Percentiles rank a stretch among this genome's conserved stretches.
Conservation (phyloP, 129 eudicot species). For the Dittrichia graveolens region DNA sequence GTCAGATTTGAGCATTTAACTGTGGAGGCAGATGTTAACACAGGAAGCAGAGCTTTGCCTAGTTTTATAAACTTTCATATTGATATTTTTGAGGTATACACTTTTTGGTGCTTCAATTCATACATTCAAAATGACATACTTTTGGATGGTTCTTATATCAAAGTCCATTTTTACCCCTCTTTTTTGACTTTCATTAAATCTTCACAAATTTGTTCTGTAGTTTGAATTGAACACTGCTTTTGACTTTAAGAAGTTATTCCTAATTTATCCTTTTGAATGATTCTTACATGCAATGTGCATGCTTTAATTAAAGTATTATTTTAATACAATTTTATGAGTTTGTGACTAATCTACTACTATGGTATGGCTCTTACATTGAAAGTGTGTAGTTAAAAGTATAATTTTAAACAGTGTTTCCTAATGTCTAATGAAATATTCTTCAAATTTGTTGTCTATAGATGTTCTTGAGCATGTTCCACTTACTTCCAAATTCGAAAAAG, state of each 20-base stretch:
- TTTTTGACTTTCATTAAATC: too few species aligned
- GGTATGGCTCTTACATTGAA: not conserved
- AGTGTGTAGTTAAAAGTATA: not conserved
- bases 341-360: too few species aligned
- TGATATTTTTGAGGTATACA: conserved; percentile 58
- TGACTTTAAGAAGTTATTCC: not conserved
- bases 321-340: too few species aligned
- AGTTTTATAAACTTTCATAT: conserved; percentile 62
- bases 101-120: not conserved
- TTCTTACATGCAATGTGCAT: too few species aligned
- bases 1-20: conserved; percentile 72
- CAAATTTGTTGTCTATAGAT: conserved; percentile 36
- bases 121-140: too few species aligned
- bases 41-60: conserved; percentile 84
- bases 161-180: too few species aligned
- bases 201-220: too few species aligned
- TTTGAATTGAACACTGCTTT: not conserved
- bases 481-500: conserved; percentile 62
- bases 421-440: not conserved
- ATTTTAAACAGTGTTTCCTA: not conserved
- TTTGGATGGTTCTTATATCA: too few species aligned
- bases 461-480: conserved; percentile 41
- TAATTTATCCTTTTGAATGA: not conserved
- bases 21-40: conserved; percentile 71
- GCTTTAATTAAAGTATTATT: too few species aligned